These are phyloP conservation scores for Pseudocercospora musae DNA, from an alignment of 2,329 filamentous ascomycete genomes.

Conservation along the genomic window DNA sequence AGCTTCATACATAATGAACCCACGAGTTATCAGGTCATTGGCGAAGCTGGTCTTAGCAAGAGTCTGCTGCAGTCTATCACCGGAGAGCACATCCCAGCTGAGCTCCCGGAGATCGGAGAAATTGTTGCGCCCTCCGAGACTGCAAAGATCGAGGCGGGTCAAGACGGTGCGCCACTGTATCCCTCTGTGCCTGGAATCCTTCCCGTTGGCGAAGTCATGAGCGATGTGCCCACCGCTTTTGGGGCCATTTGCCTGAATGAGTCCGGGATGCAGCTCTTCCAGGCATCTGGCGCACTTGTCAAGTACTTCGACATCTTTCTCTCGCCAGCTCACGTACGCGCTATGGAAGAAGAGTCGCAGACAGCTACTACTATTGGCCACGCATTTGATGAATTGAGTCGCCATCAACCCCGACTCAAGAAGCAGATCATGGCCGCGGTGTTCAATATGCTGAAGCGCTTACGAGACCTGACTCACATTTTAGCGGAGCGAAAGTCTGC, in stretches of 20 bases:
- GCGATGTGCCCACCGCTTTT: constrained; percentile 79
- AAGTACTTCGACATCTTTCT: constrained; percentile 96
- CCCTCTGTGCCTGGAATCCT: constrained; percentile 60
- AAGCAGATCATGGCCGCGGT: constrained; percentile 78
- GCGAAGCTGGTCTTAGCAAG: constrained; percentile 85
- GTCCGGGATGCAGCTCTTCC: constrained; percentile 80
- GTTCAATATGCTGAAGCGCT: constrained; percentile 80
- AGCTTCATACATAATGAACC: constrained; percentile 99
- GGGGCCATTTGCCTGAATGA: constrained; percentile 93
- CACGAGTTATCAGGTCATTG: constrained; percentile 93
- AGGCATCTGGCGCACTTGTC: constrained; percentile 75
- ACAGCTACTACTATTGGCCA: constrained; percentile 72
- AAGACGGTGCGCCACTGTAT: constrained; percentile 26
- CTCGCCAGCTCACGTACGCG: constrained; percentile 81
- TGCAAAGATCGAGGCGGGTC: constrained; percentile 9
- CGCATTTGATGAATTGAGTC: constrained; percentile 88
- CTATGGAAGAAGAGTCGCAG: constrained; percentile 66
- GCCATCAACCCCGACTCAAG: constrained; percentile 85
- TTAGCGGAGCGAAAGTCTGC: constrained; percentile 67
- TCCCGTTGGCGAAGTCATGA: constrained; percentile 83
- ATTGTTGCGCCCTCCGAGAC: constrained; percentile 16
- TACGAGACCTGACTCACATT: constrained; percentile 68
- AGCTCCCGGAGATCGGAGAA: constrained; percentile 26
- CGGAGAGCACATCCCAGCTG: constrained; percentile 23
- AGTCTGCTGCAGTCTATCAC: constrained; percentile 81